Percentiles rank a stretch among this genome's conserved stretches.
These are phyloP conservation scores for Entophlyctis helioformis DNA, from an alignment of 192 early-diverging fungal genomes.

Conservation along the genomic window DNA sequence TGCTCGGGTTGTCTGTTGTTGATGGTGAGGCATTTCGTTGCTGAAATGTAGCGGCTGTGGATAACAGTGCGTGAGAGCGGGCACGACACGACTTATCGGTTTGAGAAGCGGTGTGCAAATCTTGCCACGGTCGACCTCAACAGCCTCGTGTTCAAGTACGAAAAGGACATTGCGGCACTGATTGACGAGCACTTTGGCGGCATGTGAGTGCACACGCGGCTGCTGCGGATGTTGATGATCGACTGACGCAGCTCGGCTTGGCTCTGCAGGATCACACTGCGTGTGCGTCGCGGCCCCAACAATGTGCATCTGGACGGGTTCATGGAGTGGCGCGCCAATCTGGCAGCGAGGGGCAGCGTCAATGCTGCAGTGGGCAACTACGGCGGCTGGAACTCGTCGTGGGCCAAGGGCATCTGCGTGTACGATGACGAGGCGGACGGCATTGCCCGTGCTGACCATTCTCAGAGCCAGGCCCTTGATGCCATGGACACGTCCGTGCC, in stretches of 20 bases:
- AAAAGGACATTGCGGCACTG: constrained; percentile 73
- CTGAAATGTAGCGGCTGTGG: not conserved
- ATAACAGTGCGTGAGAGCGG: constrained; percentile 79
- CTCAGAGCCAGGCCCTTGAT: too few relatives aligned
- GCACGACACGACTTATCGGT: constrained; percentile 92
- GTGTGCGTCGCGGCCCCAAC: constrained; percentile 28
- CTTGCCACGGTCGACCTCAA: constrained; percentile 92
- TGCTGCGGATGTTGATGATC: not conserved
- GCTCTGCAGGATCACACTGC: constrained; percentile 20
- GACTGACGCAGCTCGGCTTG: not conserved
- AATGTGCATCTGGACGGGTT: constrained; percentile 22
- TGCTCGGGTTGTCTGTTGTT: too few relatives aligned
- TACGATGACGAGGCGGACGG: constrained; percentile 20
- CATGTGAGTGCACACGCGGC: constrained; percentile 5
- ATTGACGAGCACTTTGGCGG: constrained; percentile 40
- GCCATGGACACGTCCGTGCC: too few relatives aligned
- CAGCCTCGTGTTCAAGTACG: constrained; percentile 90
- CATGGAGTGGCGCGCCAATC: constrained; percentile 15
- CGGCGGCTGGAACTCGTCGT: constrained; percentile 33
- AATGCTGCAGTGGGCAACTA: constrained; percentile 18
- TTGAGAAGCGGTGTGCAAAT: constrained; percentile 81
- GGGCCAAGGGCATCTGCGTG: constrained; percentile 38
- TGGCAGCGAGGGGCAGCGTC: constrained; percentile 15
- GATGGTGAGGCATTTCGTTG: too few relatives aligned
- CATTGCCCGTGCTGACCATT: too few relatives aligned